phyloP scores from a whole-genome alignment of 1,284 basidiomycete species.

The Naganishia sp. region DNA sequence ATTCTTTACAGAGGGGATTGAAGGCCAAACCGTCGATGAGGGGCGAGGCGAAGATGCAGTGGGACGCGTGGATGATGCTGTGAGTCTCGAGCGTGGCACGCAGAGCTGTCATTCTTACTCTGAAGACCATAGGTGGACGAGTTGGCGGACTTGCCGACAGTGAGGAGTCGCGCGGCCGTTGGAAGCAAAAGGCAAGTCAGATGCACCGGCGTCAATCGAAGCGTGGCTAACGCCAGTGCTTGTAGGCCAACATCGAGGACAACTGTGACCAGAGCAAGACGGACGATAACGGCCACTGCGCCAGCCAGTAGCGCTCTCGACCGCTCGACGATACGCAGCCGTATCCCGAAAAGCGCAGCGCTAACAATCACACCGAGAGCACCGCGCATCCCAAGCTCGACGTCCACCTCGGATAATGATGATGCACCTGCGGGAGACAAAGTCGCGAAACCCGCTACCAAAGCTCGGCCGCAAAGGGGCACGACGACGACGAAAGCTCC shows the following conservation, averaged over 20 bases:
- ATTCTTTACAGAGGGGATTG: conserved; percentile 45
- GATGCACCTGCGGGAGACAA: background rate
- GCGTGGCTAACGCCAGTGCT: background rate
- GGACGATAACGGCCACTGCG: background rate
- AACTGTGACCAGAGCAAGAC: conserved; percentile 3
- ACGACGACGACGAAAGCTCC: conserved; percentile 2
- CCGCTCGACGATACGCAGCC: conserved; percentile 2
- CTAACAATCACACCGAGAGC: background rate
- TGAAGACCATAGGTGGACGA: conserved; percentile 5
- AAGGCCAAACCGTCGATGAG: conserved; percentile 4
- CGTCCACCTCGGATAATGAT: background rate
- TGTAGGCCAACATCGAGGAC: conserved; percentile 18
- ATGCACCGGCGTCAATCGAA: too few relatives aligned
- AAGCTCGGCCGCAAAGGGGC: conserved; percentile 6
- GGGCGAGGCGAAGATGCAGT: background rate
- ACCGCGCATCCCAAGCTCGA: background rate
- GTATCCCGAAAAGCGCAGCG: conserved; percentile 9
- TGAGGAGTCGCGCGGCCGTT: conserved; percentile 11
- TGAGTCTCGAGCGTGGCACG: background rate
- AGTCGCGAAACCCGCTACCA: background rate
- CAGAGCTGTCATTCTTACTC: too few relatives aligned
- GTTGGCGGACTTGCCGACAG: conserved; percentile 15
- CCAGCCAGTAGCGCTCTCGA: background rate
- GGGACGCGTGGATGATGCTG: conserved; percentile 1
- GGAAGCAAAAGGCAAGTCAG: conserved; percentile 18